Conservation (phyloP, 148 eudicot species). For the Cornus kousa region DNA sequence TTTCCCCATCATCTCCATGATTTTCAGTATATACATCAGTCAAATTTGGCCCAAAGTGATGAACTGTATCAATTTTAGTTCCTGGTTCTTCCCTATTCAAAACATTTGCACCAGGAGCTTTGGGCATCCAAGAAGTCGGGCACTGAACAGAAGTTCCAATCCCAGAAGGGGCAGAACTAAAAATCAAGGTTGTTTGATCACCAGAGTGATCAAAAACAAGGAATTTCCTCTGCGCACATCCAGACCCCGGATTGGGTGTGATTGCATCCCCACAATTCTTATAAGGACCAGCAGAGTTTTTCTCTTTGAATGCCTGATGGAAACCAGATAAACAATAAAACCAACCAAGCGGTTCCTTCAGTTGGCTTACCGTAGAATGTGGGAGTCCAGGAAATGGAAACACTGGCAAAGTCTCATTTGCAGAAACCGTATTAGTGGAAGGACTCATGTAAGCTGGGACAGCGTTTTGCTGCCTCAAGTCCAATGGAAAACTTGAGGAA, state of each 20-base stretch:
- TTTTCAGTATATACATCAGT: slow-evolving; percentile 35
- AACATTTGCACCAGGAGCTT: slow-evolving; percentile 21
- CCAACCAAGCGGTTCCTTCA: slow-evolving; percentile 47
- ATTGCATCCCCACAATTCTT: slow-evolving; percentile 16
- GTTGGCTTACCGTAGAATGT: slow-evolving; percentile 31
- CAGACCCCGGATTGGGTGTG: slow-evolving; percentile 14
- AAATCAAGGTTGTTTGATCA: slow-evolving; percentile 70
- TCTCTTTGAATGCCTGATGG: slow-evolving; percentile 41
- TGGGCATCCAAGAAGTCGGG: slow-evolving; percentile 33
- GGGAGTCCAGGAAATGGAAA: slow-evolving; percentile 28
- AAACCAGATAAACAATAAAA: slow-evolving; percentile 44
- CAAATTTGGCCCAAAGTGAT: slow-evolving; percentile 30
- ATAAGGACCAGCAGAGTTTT: slow-evolving; percentile 20
- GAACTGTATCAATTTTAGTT: slow-evolving; percentile 11
- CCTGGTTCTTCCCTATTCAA: slow-evolving; percentile 19
- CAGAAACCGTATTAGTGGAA: slow-evolving; percentile 17
- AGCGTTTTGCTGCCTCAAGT: slow-evolving; percentile 34
- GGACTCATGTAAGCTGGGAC: slow-evolving; percentile 27
- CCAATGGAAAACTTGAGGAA: slow-evolving; percentile 33
- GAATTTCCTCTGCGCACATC: slow-evolving; percentile 53
- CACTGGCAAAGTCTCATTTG: slow-evolving; percentile 25
- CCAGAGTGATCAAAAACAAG: slow-evolving; percentile 91
- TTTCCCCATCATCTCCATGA: slow-evolving; percentile 28
- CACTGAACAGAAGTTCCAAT: slow-evolving; percentile 36
- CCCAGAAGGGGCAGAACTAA: slow-evolving; percentile 34